phyloP scores from a whole-genome alignment of 1,139 yeast species.

The Saccharomyces hybrid region DNA sequence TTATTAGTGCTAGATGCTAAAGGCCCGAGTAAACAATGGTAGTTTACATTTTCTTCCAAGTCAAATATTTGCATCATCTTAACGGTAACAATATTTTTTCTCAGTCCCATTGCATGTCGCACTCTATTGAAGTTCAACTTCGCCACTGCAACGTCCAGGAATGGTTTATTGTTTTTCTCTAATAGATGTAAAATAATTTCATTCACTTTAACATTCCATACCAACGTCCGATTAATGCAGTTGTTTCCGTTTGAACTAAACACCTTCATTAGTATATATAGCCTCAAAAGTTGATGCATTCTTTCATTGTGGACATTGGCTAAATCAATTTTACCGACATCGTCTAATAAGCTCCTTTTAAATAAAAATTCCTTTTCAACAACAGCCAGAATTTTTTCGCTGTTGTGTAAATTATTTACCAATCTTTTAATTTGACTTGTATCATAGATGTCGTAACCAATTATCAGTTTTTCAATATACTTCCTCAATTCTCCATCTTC shows the following conservation, averaged over 20 bases:
- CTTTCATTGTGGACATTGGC: constrained; percentile 27
- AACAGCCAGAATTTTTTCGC: constrained; percentile 39
- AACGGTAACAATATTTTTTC: constrained; percentile 51
- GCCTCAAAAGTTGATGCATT: constrained; percentile 26
- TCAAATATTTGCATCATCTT: constrained; percentile 66
- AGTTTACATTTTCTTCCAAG: constrained; percentile 48
- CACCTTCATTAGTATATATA: constrained; percentile 31
- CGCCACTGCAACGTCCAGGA: constrained; percentile 65
- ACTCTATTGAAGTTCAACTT: constrained; percentile 54
- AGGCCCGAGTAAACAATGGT: constrained; percentile 68
- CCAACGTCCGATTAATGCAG: constrained; percentile 25
- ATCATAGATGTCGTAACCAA: constrained; percentile 64
- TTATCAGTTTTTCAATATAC: constrained; percentile 54
- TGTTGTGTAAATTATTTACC: constrained; percentile 48
- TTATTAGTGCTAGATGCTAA: constrained; percentile 10
- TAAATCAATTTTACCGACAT: constrained; percentile 30
- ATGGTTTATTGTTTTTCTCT: constrained; percentile 51
- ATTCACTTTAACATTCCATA: constrained; percentile 62
- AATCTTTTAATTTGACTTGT: constrained; percentile 46
- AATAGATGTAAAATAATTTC: constrained; percentile 67
- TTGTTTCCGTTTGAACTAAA: constrained; percentile 26
- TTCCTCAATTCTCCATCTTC: constrained; percentile 48
- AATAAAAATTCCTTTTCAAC: constrained; percentile 38
- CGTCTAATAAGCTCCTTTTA: constrained; percentile 31
- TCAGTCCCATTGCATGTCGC: constrained; percentile 55